Conservation (phyloP, 2,329 filamentous ascomycete species). For the Akanthomyces muscarius region DNA sequence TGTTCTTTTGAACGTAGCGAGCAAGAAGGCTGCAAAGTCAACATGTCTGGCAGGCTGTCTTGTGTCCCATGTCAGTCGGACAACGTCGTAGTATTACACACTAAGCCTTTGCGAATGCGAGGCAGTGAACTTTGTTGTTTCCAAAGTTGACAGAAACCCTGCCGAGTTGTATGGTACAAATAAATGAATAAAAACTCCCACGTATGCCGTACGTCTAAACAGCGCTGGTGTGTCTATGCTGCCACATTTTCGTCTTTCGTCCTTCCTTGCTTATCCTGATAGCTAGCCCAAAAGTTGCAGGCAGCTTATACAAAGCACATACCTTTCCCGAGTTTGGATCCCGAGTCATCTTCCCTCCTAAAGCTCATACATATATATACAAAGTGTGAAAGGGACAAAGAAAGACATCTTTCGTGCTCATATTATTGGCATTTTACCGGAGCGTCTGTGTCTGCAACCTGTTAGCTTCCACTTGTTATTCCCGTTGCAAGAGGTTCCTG, state of each 20-base stretch:
- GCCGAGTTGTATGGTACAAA: neutral
- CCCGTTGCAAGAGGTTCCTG: too few relatives aligned
- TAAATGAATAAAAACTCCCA: neutral
- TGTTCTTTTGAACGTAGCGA: too few relatives aligned
- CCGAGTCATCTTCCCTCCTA: neutral
- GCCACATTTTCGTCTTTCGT: neutral
- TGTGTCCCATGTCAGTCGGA: too few relatives aligned
- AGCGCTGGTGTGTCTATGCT: neutral
- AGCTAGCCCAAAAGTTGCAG: neutral
- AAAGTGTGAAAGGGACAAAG: neutral
- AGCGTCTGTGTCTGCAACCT: constrained; percentile 18
- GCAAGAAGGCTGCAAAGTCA: too few relatives aligned
- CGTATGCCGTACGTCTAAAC: neutral
- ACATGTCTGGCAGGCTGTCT: too few relatives aligned
- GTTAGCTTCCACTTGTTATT: neutral
- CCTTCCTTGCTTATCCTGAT: neutral
- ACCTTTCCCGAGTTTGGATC: neutral
- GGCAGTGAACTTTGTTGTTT: too few relatives aligned
- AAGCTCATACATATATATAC: neutral
- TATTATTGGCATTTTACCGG: constrained; percentile 13
- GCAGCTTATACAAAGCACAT: neutral
- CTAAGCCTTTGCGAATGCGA: too few relatives aligned
- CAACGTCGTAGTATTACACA: too few relatives aligned
- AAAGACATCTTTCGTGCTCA: neutral
- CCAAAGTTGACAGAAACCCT: neutral